Conservation (phyloP, 2,329 filamentous ascomycete genomes). For the Sporothrix globosa region DNA sequence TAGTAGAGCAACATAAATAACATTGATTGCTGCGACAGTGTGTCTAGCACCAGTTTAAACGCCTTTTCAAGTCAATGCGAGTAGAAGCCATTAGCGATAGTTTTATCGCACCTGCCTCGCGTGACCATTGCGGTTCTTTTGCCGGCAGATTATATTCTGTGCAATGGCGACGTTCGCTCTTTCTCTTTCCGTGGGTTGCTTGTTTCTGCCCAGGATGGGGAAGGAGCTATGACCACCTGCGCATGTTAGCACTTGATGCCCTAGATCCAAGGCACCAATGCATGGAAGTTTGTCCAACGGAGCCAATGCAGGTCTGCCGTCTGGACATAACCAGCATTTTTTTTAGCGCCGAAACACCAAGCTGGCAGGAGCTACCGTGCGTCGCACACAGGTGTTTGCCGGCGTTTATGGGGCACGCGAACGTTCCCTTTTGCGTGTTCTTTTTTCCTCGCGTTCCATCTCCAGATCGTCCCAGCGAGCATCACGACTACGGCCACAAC, state of each 20-base stretch:
- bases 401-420: conserved; percentile 19
- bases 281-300: not conserved
- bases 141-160: not conserved
- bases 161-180: too few species aligned
- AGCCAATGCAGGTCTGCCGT: conserved; percentile 11
- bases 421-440: conserved; percentile 21
- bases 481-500: not conserved
- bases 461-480: conserved; percentile 1
- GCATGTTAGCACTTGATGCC: conserved; percentile 1
- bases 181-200: not conserved
- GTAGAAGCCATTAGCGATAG: not conserved
- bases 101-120: not conserved
- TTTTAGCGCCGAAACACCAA: conserved; percentile 24
- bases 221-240: conserved; percentile 22
- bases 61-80: too few species aligned
- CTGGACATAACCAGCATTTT: conserved; percentile 21
- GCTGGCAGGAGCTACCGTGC: not conserved
- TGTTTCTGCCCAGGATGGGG: not conserved
- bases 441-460: conserved; percentile 20
- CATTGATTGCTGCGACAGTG: too few species aligned
- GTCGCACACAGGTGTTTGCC: not conserved
- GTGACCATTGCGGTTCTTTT: conserved; percentile 7
- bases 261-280: conserved; percentile 22
- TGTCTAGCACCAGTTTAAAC: too few species aligned
- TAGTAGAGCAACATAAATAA: too few species aligned